Conservation (phyloP, 345 rosid genomes). For the Orychophragmus violaceus region DNA sequence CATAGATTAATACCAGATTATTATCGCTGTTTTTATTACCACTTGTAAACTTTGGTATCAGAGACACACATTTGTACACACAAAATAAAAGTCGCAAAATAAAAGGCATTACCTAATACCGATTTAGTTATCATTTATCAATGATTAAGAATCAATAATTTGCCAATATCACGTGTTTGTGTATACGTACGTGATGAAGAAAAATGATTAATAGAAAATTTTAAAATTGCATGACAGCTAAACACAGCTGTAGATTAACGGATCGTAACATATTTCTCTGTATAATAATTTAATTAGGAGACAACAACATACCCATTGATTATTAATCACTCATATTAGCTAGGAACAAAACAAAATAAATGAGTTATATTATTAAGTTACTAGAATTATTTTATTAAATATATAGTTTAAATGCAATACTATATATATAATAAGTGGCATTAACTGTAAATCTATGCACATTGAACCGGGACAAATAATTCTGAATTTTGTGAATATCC, state of each 20-base stretch:
- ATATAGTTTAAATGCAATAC: neutral
- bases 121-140: constrained; percentile 6
- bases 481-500: neutral
- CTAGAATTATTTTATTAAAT: neutral
- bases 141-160: constrained; percentile 3
- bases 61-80: neutral
- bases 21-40: too few relatives aligned
- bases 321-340: constrained; percentile 14
- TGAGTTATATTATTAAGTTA: neutral
- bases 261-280: neutral
- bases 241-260: constrained; percentile 51
- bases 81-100: too few relatives aligned
- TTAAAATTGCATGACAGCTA: constrained; percentile 30
- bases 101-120: neutral
- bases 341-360: constrained; percentile 12
- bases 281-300: constrained; percentile 11
- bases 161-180: constrained; percentile 23
- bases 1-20: too few relatives aligned
- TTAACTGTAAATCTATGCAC: constrained; percentile 19
- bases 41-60: neutral
- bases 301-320: constrained; percentile 31
- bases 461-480: constrained; percentile 28
- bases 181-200: constrained; percentile 18
- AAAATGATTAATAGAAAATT: neutral
- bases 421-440: neutral